Percentiles rank a stretch among this genome's conserved stretches.
These are phyloP conservation scores for Pseudoturritis turrita DNA, from an alignment of 345 rosid species.

Conservation along the genomic window DNA sequence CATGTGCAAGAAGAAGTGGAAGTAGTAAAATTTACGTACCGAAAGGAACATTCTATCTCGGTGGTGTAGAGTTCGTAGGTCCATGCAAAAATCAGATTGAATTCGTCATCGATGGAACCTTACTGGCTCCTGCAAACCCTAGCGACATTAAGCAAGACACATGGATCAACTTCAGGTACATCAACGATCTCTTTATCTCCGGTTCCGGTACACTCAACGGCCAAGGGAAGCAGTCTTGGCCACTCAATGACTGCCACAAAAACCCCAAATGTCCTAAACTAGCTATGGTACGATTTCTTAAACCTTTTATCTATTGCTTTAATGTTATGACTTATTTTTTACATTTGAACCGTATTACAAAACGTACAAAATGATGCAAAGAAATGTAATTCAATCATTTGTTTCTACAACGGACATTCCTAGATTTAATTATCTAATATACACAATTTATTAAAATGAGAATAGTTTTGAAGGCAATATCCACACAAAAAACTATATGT, in stretches of 20 bases:
- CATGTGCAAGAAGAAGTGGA: slow-evolving; percentile 17
- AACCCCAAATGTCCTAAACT: slow-evolving; percentile 15
- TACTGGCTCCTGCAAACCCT: slow-evolving; percentile 24
- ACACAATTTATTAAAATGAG: not conserved
- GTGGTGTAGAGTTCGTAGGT: slow-evolving; percentile 12
- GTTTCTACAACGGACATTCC: no score
- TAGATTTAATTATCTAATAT: no score
- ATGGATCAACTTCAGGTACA: slow-evolving; percentile 22
- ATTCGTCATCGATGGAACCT: slow-evolving; percentile 20
- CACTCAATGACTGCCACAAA: slow-evolving; percentile 27
- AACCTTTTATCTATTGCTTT: not conserved
- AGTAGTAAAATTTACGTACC: slow-evolving; percentile 21
- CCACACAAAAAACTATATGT: no score
- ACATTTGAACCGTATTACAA: not conserved
- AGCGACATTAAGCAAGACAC: not conserved
- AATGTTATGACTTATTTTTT: not conserved
- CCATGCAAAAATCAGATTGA: slow-evolving; percentile 24
- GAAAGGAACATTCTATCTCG: slow-evolving; percentile 13
- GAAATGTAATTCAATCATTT: no score
- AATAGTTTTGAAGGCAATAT: not conserved
- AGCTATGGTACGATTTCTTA: slow-evolving; percentile 21
- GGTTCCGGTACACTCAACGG: slow-evolving; percentile 27
- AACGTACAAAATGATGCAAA: not conserved
- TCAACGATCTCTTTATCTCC: slow-evolving; percentile 19
- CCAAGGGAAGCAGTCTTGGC: slow-evolving; percentile 25